A percentile compares a stretch with the other conserved stretches of the same genome.
Conservation (phyloP, 306 rosid genomes). For the Lathyrus sativus region DNA sequence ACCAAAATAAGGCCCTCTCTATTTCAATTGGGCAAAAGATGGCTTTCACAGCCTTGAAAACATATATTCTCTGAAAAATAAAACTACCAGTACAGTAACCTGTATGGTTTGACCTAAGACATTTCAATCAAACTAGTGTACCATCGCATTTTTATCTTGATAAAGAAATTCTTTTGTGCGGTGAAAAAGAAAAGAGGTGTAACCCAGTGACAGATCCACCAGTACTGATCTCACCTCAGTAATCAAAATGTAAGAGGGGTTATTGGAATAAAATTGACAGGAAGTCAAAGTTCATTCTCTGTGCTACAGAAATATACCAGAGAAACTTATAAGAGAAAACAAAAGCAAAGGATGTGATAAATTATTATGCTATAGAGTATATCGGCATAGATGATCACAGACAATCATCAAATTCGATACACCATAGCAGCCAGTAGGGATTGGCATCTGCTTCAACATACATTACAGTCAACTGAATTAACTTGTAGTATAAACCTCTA, state of each 20-base stretch:
- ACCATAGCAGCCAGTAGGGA: slow-evolving; percentile 7
- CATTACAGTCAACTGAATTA: slow-evolving; percentile 14
- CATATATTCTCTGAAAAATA: neutral
- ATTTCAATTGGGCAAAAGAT: slow-evolving; percentile 26
- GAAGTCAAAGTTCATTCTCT: neutral
- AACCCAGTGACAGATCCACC: neutral
- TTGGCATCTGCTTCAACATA: neutral
- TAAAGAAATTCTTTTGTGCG: neutral
- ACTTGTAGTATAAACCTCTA: slow-evolving; percentile 3
- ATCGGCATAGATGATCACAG: neutral
- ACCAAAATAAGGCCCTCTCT: slow-evolving; percentile 39
- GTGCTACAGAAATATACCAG: neutral
- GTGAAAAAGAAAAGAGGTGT: neutral
- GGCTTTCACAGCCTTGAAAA: slow-evolving; percentile 27
- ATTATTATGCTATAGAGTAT: neutral
- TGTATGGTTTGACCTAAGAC: slow-evolving; percentile 19
- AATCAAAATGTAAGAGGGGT: neutral
- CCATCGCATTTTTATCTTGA: neutral
- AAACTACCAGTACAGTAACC: neutral
- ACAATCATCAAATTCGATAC: slow-evolving; percentile 3
- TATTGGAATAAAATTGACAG: slow-evolving; percentile 9
- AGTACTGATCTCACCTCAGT: neutral
- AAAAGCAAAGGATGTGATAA: slow-evolving; percentile 2
- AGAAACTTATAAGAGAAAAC: neutral
- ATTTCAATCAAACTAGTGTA: slow-evolving; percentile 4